A percentile compares a stretch with the other conserved stretches of the same genome.
Evolutionary conservation across 441 rosid genomes (phyloP).

Genomic region (Viola pubescens): DNA sequence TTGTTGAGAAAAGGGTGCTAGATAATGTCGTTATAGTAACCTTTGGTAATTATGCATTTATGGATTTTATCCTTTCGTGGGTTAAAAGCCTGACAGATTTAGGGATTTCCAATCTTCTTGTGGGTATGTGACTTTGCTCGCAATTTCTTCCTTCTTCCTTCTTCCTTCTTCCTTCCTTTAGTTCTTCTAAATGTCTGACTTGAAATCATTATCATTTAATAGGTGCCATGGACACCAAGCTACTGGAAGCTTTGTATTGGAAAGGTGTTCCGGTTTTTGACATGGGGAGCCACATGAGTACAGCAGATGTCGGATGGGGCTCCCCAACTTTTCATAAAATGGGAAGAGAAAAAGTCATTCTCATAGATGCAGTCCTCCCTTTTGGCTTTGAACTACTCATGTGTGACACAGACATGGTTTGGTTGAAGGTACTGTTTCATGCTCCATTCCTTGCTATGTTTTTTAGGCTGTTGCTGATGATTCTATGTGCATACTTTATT

Average conservation of each 20-base stretch:
- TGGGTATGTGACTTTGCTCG: constrained; percentile 45
- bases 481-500: not conserved
- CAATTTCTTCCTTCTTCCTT: not conserved
- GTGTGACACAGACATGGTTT: constrained; percentile 99
- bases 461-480: not conserved
- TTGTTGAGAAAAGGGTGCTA: constrained; percentile 64
- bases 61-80: constrained; percentile 99
- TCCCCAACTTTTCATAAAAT: constrained; percentile 91
- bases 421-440: constrained; percentile 72
- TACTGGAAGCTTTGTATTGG: constrained; percentile 91
- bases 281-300: constrained; percentile 96
- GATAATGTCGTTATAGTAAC: constrained; percentile 82
- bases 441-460: not conserved
- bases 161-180: not conserved
- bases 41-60: constrained; percentile 94
- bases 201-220: not conserved
- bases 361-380: constrained; percentile 77
- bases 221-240: constrained; percentile 98
- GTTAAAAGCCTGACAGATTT: constrained; percentile 88
- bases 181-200: too few species aligned
- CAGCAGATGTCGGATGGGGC: constrained; percentile 96
- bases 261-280: constrained; percentile 95
- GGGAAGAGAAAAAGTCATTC: constrained; percentile 96
- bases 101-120: constrained; percentile 78
- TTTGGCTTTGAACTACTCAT: constrained; percentile 82